A percentile compares a stretch with the other conserved stretches of the same genome.
Conservation (phyloP, 2,329 filamentous ascomycete species). For the Pochonia chlamydosporia region DNA sequence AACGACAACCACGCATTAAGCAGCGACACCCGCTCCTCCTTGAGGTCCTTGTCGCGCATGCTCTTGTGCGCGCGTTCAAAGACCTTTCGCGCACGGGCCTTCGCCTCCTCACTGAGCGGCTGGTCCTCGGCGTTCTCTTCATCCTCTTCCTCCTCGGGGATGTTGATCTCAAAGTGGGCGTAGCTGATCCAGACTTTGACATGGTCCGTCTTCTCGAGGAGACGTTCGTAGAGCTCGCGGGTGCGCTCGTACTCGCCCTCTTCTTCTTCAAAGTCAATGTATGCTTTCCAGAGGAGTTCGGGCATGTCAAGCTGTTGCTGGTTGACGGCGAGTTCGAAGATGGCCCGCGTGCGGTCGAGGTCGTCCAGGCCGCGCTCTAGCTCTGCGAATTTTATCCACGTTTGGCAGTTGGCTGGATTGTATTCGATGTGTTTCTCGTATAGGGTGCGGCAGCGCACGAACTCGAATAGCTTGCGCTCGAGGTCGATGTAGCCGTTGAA, state of each 20-base stretch:
- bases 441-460: slow-evolving; percentile 80
- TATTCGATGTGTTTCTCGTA: slow-evolving; percentile 93
- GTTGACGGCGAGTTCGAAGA: slow-evolving; percentile 83
- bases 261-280: slow-evolving; percentile 97
- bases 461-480: slow-evolving; percentile 91
- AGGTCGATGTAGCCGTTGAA: slow-evolving; percentile 92
- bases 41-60: slow-evolving; percentile 85
- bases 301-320: slow-evolving; percentile 92
- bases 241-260: slow-evolving; percentile 86
- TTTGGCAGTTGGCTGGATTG: slow-evolving; percentile 84
- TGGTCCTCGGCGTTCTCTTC: slow-evolving; percentile 56
- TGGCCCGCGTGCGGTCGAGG: slow-evolving; percentile 76
- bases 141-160: slow-evolving; percentile 66
- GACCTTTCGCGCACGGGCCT: slow-evolving; percentile 71
- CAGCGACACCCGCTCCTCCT: slow-evolving; percentile 87
- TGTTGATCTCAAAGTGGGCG: slow-evolving; percentile 96
- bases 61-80: slow-evolving; percentile 81
- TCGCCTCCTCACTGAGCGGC: slow-evolving; percentile 76
- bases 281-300: slow-evolving; percentile 94
- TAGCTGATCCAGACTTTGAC: slow-evolving; percentile 99
- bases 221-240: slow-evolving; percentile 77
- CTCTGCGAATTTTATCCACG: slow-evolving; percentile 95
- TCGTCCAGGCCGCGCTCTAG: slow-evolving; percentile 90
- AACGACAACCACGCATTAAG: slow-evolving; percentile 92
- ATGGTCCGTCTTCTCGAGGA: slow-evolving; percentile 92